Conservation (phyloP, 2,329 filamentous ascomycete species). For the Penicillium sumatraense region DNA sequence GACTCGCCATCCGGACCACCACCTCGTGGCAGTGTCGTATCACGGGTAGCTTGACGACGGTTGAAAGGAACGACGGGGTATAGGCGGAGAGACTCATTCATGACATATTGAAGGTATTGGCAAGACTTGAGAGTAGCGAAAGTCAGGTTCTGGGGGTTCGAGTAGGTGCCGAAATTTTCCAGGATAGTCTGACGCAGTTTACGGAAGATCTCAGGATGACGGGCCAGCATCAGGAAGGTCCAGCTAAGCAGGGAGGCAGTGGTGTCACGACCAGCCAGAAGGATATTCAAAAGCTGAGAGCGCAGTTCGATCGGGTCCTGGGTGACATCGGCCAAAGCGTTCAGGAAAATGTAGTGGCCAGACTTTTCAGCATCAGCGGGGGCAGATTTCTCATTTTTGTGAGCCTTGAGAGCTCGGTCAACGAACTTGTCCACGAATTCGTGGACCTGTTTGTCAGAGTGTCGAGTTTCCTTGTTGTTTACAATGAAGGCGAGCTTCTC, state of each 20-base stretch:
- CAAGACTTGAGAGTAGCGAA: constrained; percentile 50
- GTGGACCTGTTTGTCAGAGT: constrained; percentile 43
- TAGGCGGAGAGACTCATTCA: constrained; percentile 50
- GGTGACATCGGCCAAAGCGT: constrained; percentile 53
- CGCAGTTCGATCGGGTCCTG: constrained; percentile 53
- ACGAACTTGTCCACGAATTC: constrained; percentile 53
- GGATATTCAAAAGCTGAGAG: constrained; percentile 55
- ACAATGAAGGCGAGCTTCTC: constrained; percentile 33
- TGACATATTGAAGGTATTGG: constrained; percentile 41
- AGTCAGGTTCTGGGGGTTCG: constrained; percentile 44
- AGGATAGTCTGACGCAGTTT: constrained; percentile 41
- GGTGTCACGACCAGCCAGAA: constrained; percentile 60
- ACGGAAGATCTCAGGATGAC: constrained; percentile 38
- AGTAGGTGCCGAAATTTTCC: constrained; percentile 46
- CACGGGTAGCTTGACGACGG: constrained; percentile 41
- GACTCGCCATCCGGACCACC: constrained; percentile 64
- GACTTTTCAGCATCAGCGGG: constrained; percentile 33
- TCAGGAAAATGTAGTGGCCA: constrained; percentile 53
- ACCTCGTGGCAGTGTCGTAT: constrained; percentile 53
- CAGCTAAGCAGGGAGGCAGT: constrained; percentile 54
- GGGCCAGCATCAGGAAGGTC: constrained; percentile 50
- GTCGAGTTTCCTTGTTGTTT: constrained; percentile 36
- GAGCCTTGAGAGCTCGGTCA: constrained; percentile 40
- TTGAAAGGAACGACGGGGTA: constrained; percentile 55
- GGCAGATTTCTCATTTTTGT: constrained; percentile 32